phyloP scores from a whole-genome alignment of 2,329 filamentous ascomycete species.

The Ophiostoma tasmaniense region DNA sequence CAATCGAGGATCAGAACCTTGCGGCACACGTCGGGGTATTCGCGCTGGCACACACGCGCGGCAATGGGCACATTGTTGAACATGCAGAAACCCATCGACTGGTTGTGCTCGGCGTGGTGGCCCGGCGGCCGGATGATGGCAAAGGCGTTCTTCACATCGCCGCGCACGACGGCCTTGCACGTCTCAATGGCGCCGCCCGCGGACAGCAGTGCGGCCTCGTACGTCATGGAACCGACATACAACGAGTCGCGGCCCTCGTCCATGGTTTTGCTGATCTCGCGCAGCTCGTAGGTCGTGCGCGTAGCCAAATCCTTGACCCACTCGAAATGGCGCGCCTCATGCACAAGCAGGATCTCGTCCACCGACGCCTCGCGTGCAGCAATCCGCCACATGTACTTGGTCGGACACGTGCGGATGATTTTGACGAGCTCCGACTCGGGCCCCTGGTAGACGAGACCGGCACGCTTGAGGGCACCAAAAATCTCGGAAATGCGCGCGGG shows the following conservation, averaged over 20 bases:
- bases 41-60: conserved; percentile 73
- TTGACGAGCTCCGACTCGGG: conserved; percentile 45
- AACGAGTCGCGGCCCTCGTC: conserved; percentile 65
- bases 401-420: conserved; percentile 46
- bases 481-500: conserved; percentile 88
- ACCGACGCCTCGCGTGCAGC: conserved; percentile 65
- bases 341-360: conserved; percentile 72
- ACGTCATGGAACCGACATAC: conserved; percentile 77
- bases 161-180: conserved; percentile 78
- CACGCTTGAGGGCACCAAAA: conserved; percentile 76
- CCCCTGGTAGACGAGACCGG: conserved; percentile 63
- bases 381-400: conserved; percentile 66
- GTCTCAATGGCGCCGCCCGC: conserved; percentile 93
- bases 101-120: conserved; percentile 82
- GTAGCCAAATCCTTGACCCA: conserved; percentile 59
- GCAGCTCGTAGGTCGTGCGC: conserved; percentile 55
- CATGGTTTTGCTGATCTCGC: conserved; percentile 52
- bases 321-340: conserved; percentile 65
- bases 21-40: conserved; percentile 70
- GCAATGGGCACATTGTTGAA: conserved; percentile 98
- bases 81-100: conserved; percentile 88
- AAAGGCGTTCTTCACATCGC: conserved; percentile 85
- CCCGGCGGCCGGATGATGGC: conserved; percentile 91
- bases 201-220: conserved; percentile 70
- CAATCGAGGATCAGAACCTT: conserved; percentile 93